Base-by-base conservation (phyloP, 257 asterid species). In the Solanum peruvianum region DNA sequence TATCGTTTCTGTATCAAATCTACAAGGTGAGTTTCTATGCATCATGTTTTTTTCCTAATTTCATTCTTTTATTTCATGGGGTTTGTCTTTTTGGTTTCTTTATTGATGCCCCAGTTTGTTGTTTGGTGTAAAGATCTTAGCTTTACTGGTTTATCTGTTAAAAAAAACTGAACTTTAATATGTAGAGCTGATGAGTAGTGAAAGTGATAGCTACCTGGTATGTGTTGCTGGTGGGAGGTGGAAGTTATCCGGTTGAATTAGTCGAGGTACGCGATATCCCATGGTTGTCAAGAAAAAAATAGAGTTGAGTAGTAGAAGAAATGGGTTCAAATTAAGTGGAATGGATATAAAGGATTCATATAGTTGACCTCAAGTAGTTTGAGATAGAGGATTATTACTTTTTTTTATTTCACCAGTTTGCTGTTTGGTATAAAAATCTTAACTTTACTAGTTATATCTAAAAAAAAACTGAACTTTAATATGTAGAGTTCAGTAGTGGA, bases 21-120 rank as follows among this genome's bases (percentile, higher is more conserved):
- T 29, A 85, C 91, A 73, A 91, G 95, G 94, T 94, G 45, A 80
- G 81, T 25, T 67, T 76, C 84, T 56, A 45, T 49, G 13, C 44
- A 18, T 85, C 76, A 67, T 73, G 11, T 42, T 67, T 82, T 73
- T 21, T 86, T 82, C 33, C 41, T 7, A 49, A 18, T 88, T 31
- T 77, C 73, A 42, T 23, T 62, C 23, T 82, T 20, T 86, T 52
- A 20, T 23, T 14, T 67, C 87, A 86, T 83, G n/a, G 58, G 78
- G 42, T 20, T 66, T 67, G 39, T 49, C 37, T 45, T 35, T 52
- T 33, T 45, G 52, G 25, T 33, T 33, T 10, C 27, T 35, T 81
- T 56, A 80, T 33, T 1, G 0, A 13, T 60, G 66, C 15, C 85
- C 85, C 18, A 18, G 27, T 12, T 81, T 31, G 45, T 18, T 5